Percentiles rank a stretch among this genome's conserved stretches.
Conservation (phyloP, 306 rosid species). For the Pachyrhizus erosus region DNA sequence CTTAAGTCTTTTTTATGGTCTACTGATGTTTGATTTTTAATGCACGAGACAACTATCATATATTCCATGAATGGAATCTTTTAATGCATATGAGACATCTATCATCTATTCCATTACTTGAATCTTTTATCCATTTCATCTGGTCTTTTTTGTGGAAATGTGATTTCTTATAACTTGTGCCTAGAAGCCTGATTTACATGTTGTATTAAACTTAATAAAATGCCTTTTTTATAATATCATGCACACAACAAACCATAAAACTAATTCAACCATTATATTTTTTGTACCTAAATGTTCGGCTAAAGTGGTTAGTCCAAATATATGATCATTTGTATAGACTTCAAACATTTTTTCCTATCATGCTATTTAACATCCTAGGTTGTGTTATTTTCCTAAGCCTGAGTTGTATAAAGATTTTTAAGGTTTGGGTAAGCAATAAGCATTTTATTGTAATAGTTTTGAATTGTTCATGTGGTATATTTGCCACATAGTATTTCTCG, state of each 20-base stretch:
- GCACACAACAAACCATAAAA: neutral
- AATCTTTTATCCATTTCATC: slow-evolving; percentile 7
- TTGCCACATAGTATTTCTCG: neutral
- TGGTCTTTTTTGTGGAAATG: neutral
- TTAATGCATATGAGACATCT: neutral
- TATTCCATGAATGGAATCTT: slow-evolving; percentile 17
- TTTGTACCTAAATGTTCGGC: neutral
- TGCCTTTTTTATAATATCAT: neutral
- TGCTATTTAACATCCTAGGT: slow-evolving; percentile 23
- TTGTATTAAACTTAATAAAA: neutral
- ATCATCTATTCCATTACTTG: slow-evolving; percentile 1
- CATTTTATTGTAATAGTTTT: slow-evolving; percentile 2
- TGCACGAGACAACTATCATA: neutral
- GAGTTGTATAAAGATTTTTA: neutral
- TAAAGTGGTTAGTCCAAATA: neutral
- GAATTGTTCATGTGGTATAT: neutral
- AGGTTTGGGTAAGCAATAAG: neutral
- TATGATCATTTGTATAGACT: neutral
- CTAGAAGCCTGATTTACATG: neutral
- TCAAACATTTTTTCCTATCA: neutral
- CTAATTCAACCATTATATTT: neutral
- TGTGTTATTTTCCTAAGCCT: neutral
- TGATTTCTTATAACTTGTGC: slow-evolving; percentile 2
- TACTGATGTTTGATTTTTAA: neutral
- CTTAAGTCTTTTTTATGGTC: neutral